Conservation (phyloP, 805 yeast species). For the Candida mattraensis region DNA sequence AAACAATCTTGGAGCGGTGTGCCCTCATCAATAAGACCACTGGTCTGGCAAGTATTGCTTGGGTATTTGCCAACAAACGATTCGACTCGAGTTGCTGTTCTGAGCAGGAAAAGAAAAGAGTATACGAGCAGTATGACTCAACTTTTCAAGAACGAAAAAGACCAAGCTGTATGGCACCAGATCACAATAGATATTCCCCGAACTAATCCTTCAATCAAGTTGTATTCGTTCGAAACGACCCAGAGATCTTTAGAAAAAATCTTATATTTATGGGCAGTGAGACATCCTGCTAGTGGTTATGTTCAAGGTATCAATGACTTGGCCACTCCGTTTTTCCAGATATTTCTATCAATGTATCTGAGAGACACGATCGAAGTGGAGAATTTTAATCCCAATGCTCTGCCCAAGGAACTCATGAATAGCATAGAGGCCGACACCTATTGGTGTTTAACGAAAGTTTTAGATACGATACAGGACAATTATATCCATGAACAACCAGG, state of each 20-base stretch:
- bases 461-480: slow-evolving; percentile 95
- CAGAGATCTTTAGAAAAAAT: slow-evolving; percentile 80
- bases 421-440: slow-evolving; percentile 92
- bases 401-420: slow-evolving; percentile 60
- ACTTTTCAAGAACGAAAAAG: slow-evolving; percentile 58
- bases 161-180: slow-evolving; percentile 89
- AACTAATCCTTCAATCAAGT: slow-evolving; percentile 80
- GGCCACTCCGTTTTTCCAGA: slow-evolving; percentile 89
- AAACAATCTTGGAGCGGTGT: slow-evolving; percentile 93
- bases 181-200: slow-evolving; percentile 92
- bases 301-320: slow-evolving; percentile 97
- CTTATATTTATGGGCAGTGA: slow-evolving; percentile 88
- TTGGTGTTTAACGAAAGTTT: slow-evolving; percentile 90
- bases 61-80: slow-evolving; percentile 90
- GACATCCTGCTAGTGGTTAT: slow-evolving; percentile 97
- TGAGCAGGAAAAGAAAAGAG: slow-evolving; percentile 81
- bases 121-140: slow-evolving; percentile 73
- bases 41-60: slow-evolving; percentile 84
- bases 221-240: slow-evolving; percentile 67
- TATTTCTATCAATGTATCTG: slow-evolving; percentile 71
- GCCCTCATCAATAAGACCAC: slow-evolving; percentile 75
- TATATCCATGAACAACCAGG: slow-evolving; percentile 99
- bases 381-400: slow-evolving; percentile 56
- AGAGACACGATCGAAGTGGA: slow-evolving; percentile 48
- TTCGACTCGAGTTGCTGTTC: slow-evolving; percentile 65